phyloP scores from a whole-genome alignment of 768 basidiomycete genomes.

The Chlorophyllum brunneum region DNA sequence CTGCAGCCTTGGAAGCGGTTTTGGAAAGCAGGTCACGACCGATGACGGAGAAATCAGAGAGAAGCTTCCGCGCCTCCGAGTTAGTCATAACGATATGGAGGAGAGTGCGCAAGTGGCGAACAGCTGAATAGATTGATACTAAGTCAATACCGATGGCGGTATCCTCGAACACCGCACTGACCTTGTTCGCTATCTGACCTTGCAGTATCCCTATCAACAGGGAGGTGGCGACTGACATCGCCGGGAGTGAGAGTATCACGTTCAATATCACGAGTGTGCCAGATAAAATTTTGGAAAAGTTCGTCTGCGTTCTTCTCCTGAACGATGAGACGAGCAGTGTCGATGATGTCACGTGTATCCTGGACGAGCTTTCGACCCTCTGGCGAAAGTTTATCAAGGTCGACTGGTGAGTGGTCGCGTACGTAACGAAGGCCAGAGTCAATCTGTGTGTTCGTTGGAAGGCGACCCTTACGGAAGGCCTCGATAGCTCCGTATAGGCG shows the following conservation, averaged over 20 bases:
- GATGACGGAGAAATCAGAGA: slow-evolving; percentile 72
- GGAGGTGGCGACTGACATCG: slow-evolving; percentile 25
- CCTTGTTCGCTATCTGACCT: slow-evolving; percentile 63
- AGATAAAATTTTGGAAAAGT: slow-evolving; percentile 87
- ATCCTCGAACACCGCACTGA: slow-evolving; percentile 20
- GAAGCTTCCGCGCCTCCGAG: slow-evolving; percentile 86
- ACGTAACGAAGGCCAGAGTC: slow-evolving; percentile 69
- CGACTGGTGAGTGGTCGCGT: slow-evolving; percentile 52
- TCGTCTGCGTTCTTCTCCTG: slow-evolving; percentile 86
- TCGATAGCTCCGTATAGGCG: slow-evolving; percentile 77
- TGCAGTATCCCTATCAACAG: slow-evolving; percentile 52
- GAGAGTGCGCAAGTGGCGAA: slow-evolving; percentile 84
- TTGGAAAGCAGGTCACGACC: slow-evolving; percentile 83
- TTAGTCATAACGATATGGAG: slow-evolving; percentile 87
- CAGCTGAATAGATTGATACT: slow-evolving; percentile 41
- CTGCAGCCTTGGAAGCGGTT: slow-evolving; percentile 67
- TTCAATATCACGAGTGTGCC: slow-evolving; percentile 64
- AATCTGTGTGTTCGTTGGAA: slow-evolving; percentile 81
- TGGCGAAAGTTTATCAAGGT: slow-evolving; percentile 61
- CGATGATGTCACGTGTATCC: slow-evolving; percentile 77
- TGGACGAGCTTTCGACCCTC: slow-evolving; percentile 75
- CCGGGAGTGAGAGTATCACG: slow-evolving; percentile 21
- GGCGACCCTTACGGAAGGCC: slow-evolving; percentile 74
- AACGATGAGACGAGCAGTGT: slow-evolving; percentile 70
- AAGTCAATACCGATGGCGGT: neutral